Conservation (phyloP, 805 yeast species). For the Teunomyces aglyptinius region DNA sequence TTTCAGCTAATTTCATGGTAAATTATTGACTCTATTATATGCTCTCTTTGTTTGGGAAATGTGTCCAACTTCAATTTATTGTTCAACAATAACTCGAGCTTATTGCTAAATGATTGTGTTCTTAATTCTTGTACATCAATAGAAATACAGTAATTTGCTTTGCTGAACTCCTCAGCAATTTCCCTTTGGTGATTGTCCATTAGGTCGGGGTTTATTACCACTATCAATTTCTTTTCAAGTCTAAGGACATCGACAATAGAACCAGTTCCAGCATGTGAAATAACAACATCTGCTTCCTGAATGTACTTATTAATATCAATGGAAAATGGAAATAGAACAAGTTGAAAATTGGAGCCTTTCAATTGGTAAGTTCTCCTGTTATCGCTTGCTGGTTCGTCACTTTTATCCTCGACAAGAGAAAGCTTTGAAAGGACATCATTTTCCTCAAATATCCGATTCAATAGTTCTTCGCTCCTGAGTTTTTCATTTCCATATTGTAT, state of each 20-base stretch:
- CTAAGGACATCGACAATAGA: slow-evolving; percentile 80
- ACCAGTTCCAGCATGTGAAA: slow-evolving; percentile 93
- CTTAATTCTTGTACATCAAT: not conserved
- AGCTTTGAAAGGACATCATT: slow-evolving; percentile 11
- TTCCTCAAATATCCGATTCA: slow-evolving; percentile 17
- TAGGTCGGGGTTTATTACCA: slow-evolving; percentile 66
- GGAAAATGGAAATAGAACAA: slow-evolving; percentile 28
- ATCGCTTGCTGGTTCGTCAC: not conserved
- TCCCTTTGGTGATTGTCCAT: slow-evolving; percentile 88
- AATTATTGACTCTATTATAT: slow-evolving; percentile 6
- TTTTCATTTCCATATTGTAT: slow-evolving; percentile 53
- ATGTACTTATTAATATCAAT: slow-evolving; percentile 37
- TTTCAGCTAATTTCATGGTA: slow-evolving; percentile 1
- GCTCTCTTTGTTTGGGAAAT: slow-evolving; percentile 4
- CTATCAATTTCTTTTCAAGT: slow-evolving; percentile 54
- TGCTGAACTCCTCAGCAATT: slow-evolving; percentile 46
- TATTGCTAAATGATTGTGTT: not conserved
- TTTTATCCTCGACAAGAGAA: slow-evolving; percentile 5
- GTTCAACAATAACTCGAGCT: not conserved
- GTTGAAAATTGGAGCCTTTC: not conserved
- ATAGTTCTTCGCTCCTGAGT: slow-evolving; percentile 20
- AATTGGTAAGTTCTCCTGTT: not conserved
- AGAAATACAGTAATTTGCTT: slow-evolving; percentile 5
- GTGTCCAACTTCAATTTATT: not conserved
- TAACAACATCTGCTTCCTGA: slow-evolving; percentile 51